A percentile compares a stretch with the other conserved stretches of the same genome.
Evolutionary conservation across 441 rosid species (phyloP).

Genomic region (Biscutella laevigata): DNA sequence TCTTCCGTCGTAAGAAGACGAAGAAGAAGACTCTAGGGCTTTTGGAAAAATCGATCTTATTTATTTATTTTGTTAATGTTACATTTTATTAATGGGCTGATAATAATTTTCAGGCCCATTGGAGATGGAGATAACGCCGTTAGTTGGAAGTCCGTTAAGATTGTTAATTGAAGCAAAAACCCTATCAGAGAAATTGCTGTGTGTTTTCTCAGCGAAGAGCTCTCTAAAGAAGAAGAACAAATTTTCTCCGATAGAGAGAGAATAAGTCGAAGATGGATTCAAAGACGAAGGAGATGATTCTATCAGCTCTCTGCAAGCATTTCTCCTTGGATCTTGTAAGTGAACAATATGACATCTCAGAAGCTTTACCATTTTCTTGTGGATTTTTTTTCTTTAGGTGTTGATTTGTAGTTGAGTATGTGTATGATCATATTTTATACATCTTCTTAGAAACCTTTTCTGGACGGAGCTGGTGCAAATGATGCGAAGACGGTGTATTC

Average conservation of each 20-base stretch:
- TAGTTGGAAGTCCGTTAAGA: conserved; percentile 12
- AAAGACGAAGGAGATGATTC: conserved; percentile 39
- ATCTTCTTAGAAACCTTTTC: conserved; percentile 32
- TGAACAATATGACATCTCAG: not conserved
- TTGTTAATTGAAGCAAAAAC: conserved; percentile 10
- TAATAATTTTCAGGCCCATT: not conserved
- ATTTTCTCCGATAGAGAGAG: not conserved
- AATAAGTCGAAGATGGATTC: conserved; percentile 9
- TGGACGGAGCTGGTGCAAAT: conserved; percentile 24
- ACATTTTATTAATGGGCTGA: not conserved
- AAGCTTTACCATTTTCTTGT: not conserved
- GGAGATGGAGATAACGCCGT: conserved; percentile 21
- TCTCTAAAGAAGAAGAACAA: not conserved
- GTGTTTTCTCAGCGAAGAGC: not conserved
- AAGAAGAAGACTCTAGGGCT: conserved; percentile 17
- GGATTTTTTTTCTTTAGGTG: not conserved
- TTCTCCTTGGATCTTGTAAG: conserved; percentile 52
- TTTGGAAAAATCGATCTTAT: not conserved
- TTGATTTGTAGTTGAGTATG: conserved; percentile 14
- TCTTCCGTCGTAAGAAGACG: conserved; percentile 14
- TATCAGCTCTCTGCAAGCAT: conserved; percentile 48
- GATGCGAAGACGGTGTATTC: conserved; percentile 46
- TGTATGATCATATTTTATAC: conserved; percentile 3
- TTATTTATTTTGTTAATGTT: not conserved
- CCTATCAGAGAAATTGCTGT: conserved; percentile 18